A percentile compares a stretch with the other conserved stretches of the same genome.
Evolutionary conservation across 148 eudicot genomes (phyloP).

Genomic region (Spergularia marina): DNA sequence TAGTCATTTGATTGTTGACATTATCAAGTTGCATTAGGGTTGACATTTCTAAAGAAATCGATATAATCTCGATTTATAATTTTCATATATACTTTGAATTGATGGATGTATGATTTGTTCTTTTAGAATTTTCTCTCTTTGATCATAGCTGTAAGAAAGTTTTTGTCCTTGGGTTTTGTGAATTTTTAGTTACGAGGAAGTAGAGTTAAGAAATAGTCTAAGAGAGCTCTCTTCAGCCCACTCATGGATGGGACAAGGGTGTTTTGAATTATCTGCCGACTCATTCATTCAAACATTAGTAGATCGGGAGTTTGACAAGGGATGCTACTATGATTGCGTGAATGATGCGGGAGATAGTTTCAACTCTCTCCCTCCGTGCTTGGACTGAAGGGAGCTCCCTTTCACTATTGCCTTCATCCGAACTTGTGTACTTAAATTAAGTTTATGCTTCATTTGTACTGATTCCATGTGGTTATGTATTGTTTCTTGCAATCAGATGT

Average conservation of each 20-base stretch:
- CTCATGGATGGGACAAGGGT: constrained; percentile 71
- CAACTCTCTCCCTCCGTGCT: constrained; percentile 77
- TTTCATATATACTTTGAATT: no score
- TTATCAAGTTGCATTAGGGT: constrained; percentile 1
- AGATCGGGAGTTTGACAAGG: constrained; percentile 34
- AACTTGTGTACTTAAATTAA: background rate
- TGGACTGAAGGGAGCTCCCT: constrained; percentile 99
- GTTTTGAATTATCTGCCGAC: constrained; percentile 99
- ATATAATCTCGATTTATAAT: no score
- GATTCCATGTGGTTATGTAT: background rate
- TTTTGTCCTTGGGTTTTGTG: no score
- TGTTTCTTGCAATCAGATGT: background rate
- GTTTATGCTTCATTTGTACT: no score
- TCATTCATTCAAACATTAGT: constrained; percentile 96
- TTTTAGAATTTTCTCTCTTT: background rate
- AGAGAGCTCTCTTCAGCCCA: constrained; percentile 99
- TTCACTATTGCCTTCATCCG: constrained; percentile 38
- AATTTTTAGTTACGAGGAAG: background rate
- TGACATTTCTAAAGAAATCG: background rate
- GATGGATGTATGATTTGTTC: no score
- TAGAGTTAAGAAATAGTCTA: constrained; percentile 35
- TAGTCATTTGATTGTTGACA: background rate
- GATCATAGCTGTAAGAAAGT: background rate
- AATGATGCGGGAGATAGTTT: constrained; percentile 99
- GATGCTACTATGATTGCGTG: constrained; percentile 89